A percentile compares a stretch with the other conserved stretches of the same genome.
These are phyloP conservation scores for Malassezia furfur DNA, from an alignment of 1,284 basidiomycete species.

Conservation along the genomic window DNA sequence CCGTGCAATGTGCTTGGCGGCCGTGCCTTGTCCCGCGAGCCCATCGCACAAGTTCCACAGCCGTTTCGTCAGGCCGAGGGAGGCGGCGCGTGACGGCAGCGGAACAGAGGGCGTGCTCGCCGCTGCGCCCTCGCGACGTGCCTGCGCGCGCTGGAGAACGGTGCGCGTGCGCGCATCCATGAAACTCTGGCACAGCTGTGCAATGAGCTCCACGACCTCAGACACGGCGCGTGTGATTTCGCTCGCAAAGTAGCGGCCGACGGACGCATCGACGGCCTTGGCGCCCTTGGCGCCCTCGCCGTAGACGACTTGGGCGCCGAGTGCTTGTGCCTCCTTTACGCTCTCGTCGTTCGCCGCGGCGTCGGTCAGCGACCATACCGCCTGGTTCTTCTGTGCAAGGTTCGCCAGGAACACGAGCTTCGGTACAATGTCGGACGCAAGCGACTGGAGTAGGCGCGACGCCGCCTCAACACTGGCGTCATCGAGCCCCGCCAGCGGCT, in stretches of 20 bases:
- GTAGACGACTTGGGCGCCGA: slow-evolving; percentile 30
- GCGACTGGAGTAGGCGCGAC: slow-evolving; percentile 24
- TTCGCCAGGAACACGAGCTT: slow-evolving; percentile 37
- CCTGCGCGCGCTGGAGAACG: slow-evolving; percentile 23
- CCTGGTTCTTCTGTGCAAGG: slow-evolving; percentile 29
- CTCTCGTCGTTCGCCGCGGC: slow-evolving; percentile 1
- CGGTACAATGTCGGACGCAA: slow-evolving; percentile 29
- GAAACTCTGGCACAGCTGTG: slow-evolving; percentile 32
- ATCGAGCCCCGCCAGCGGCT: slow-evolving; percentile 28
- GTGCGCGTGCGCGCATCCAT: slow-evolving; percentile 26
- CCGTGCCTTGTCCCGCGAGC: background rate
- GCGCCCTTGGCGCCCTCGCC: slow-evolving; percentile 23
- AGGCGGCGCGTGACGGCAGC: background rate
- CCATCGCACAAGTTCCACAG: slow-evolving; percentile 12
- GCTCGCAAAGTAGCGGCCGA: slow-evolving; percentile 27
- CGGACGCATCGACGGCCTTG: slow-evolving; percentile 23
- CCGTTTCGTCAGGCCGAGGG: slow-evolving; percentile 12
- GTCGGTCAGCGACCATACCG: slow-evolving; percentile 4
- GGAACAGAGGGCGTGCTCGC: background rate
- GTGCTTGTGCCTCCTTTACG: slow-evolving; percentile 21
- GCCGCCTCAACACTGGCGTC: slow-evolving; percentile 28
- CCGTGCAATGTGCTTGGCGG: slow-evolving; percentile 6
- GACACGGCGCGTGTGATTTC: slow-evolving; percentile 24
- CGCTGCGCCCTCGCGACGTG: slow-evolving; percentile 19
- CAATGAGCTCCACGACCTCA: slow-evolving; percentile 26